Percentiles rank a stretch among this genome's conserved stretches.
Evolutionary conservation across 768 basidiomycete genomes (phyloP).

Genomic region (Neoboletus magnificus): DNA sequence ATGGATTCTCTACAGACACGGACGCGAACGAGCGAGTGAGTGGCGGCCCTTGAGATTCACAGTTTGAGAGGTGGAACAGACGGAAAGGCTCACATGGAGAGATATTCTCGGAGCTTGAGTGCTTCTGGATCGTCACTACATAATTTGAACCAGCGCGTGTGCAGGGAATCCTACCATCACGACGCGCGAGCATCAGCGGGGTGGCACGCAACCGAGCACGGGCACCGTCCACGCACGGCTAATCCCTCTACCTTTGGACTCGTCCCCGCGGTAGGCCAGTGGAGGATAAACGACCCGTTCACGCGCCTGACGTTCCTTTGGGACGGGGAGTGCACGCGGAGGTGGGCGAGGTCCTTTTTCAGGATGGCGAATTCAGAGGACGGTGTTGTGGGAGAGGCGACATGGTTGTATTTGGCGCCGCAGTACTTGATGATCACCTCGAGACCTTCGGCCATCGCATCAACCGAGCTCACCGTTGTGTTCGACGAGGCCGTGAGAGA

Average conservation of each 20-base stretch:
- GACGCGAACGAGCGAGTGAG: no score
- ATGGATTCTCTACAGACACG: slow-evolving; percentile 16
- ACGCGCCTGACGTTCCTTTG: slow-evolving; percentile 25
- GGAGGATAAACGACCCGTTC: slow-evolving; percentile 22
- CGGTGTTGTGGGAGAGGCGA: slow-evolving; percentile 7
- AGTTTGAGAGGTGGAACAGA: neutral
- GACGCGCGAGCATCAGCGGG: neutral
- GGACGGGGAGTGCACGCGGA: slow-evolving; percentile 30
- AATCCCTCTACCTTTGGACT: slow-evolving; percentile 1
- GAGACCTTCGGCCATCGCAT: slow-evolving; percentile 21
- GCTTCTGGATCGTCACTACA: slow-evolving; percentile 24
- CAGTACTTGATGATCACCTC: slow-evolving; percentile 26
- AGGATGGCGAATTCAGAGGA: slow-evolving; percentile 22
- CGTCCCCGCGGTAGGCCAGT: slow-evolving; percentile 19
- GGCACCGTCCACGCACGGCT: slow-evolving; percentile 7
- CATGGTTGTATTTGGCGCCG: slow-evolving; percentile 14
- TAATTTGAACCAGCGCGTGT: slow-evolving; percentile 25
- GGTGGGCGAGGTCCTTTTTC: slow-evolving; percentile 27
- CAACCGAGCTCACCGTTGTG: slow-evolving; percentile 1
- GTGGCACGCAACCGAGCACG: neutral
- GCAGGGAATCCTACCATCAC: slow-evolving; percentile 19
- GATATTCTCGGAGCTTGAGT: slow-evolving; percentile 18
- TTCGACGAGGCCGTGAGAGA: neutral
- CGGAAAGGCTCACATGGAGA: slow-evolving; percentile 27
- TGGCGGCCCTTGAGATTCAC: no score